Percentiles rank a stretch among this genome's conserved stretches.
Conservation (phyloP, 1,284 basidiomycete genomes). For the Sporisorium exsertum region DNA sequence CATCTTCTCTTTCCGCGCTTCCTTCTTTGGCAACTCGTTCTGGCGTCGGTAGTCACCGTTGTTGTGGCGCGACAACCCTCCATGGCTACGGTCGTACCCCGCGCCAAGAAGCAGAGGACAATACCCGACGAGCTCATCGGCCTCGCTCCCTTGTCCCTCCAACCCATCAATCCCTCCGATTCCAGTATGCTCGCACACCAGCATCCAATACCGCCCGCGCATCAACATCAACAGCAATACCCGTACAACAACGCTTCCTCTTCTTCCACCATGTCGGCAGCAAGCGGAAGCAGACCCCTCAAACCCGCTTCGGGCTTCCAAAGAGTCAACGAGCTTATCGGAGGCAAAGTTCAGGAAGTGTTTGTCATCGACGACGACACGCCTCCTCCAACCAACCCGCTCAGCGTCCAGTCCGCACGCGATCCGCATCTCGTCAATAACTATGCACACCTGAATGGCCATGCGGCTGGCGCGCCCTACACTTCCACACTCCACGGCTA, state of each 20-base stretch:
- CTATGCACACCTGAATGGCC: constrained; percentile 37
- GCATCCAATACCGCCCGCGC: constrained; percentile 31
- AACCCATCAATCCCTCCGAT: constrained; percentile 18
- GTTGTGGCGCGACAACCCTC: background rate
- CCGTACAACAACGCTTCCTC: constrained; percentile 12
- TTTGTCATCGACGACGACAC: constrained; percentile 59
- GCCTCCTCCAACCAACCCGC: constrained; percentile 47
- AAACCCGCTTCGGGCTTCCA: constrained; percentile 38
- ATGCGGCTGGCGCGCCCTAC: constrained; percentile 28
- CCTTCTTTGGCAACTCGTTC: background rate
- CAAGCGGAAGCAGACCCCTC: constrained; percentile 35
- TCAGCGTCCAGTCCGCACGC: constrained; percentile 48
- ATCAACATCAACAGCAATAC: constrained; percentile 26
- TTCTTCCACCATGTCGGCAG: constrained; percentile 27
- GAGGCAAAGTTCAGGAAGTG: constrained; percentile 60
- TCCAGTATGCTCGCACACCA: constrained; percentile 48
- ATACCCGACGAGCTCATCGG: constrained; percentile 38
- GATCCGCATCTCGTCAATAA: constrained; percentile 45
- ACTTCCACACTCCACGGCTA: constrained; percentile 25
- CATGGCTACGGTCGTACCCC: constrained; percentile 55
- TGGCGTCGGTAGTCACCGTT: background rate
- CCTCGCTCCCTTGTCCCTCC: constrained; percentile 28
- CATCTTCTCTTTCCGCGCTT: background rate
- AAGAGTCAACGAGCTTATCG: constrained; percentile 59
- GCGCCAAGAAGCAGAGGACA: constrained; percentile 55